Conservation (phyloP, 257 asterid genomes). For the Capsicum baccatum region DNA sequence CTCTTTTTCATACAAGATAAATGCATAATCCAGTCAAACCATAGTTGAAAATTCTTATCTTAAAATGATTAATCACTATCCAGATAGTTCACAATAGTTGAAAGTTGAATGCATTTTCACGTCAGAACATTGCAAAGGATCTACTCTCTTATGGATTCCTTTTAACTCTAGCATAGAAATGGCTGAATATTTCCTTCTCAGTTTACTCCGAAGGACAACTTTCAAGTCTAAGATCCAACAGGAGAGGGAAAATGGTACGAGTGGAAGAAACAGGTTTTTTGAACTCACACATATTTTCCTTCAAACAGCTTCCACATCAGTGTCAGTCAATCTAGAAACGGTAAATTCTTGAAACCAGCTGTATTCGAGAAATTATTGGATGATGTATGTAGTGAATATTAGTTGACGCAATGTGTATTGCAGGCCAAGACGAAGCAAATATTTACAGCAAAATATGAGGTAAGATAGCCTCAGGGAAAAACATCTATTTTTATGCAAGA, state of each 20-base stretch:
- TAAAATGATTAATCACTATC: neutral
- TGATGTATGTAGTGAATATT: neutral
- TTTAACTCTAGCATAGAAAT: neutral
- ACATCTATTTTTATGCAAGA: neutral
- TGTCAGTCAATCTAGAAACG: no score
- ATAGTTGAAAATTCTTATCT: neutral
- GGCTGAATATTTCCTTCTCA: neutral
- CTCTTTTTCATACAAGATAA: constrained; percentile 1
- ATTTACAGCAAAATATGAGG: neutral
- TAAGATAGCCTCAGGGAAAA: neutral
- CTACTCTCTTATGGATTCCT: neutral
- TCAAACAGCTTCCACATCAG: no score
- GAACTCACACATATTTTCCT: no score
- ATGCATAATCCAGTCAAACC: neutral
- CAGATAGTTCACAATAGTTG: neutral
- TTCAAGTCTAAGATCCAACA: neutral
- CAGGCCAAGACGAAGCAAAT: neutral
- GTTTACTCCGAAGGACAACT: neutral
- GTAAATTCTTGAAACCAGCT: no score
- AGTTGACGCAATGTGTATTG: neutral
- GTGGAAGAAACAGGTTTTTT: no score
- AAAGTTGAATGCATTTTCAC: neutral
- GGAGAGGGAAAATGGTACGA: neutral
- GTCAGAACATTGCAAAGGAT: neutral
- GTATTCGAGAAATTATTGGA: neutral